phyloP scores from a whole-genome alignment of 305 asterid species.

The Lippia alba region DNA sequence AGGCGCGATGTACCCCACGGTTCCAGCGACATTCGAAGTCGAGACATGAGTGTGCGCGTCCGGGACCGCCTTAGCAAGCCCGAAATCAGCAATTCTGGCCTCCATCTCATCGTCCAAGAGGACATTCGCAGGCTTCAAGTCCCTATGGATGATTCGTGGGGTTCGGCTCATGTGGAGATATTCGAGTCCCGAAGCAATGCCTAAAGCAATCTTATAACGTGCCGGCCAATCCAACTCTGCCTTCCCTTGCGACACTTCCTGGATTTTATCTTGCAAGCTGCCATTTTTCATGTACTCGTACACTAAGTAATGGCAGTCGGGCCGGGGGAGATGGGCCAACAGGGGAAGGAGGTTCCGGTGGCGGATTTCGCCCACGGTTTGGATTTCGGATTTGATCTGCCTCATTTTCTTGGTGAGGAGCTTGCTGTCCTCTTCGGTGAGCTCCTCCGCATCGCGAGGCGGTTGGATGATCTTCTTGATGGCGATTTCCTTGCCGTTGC shows the following conservation, averaged over 20 bases:
- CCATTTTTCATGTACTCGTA: slow-evolving; percentile 78
- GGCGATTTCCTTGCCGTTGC: slow-evolving; percentile 71
- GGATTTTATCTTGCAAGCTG: slow-evolving; percentile 62
- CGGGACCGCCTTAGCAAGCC: slow-evolving; percentile 80
- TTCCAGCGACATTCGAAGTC: slow-evolving; percentile 78
- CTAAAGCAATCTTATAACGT: slow-evolving; percentile 68
- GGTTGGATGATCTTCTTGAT: slow-evolving; percentile 73
- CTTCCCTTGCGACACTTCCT: slow-evolving; percentile 39
- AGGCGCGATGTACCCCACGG: slow-evolving; percentile 79
- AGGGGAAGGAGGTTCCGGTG: slow-evolving; percentile 74
- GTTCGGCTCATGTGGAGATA: slow-evolving; percentile 70
- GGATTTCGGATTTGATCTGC: slow-evolving; percentile 78
- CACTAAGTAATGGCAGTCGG: slow-evolving; percentile 76
- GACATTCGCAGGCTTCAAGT: slow-evolving; percentile 85
- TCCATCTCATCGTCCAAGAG: slow-evolving; percentile 90
- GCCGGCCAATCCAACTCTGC: slow-evolving; percentile 60
- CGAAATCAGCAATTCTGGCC: slow-evolving; percentile 83
- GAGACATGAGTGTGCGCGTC: slow-evolving; percentile 63
- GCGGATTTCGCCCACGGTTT: slow-evolving; percentile 79
- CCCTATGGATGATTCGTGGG: slow-evolving; percentile 76
- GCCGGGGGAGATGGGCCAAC: slow-evolving; percentile 71
- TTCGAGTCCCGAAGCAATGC: slow-evolving; percentile 78
- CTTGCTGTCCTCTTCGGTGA: slow-evolving; percentile 70
- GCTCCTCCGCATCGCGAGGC: slow-evolving; percentile 54
- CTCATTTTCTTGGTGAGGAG: slow-evolving; percentile 69